These are phyloP conservation scores for Chernovozyma sophiae-reginae DNA, from an alignment of 1,139 yeast genomes.

Conservation along the genomic window DNA sequence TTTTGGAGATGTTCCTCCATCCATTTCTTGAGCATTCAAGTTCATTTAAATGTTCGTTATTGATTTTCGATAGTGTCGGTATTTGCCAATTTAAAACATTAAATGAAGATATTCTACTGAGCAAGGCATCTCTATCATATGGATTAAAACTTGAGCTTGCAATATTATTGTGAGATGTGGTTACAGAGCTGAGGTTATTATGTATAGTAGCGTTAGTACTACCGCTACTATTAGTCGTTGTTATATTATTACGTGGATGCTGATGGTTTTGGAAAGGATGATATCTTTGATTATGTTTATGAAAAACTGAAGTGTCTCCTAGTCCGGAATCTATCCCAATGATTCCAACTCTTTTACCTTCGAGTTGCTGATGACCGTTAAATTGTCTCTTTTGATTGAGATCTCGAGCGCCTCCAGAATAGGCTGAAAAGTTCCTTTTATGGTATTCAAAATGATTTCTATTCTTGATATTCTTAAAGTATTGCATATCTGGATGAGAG, in stretches of 20 bases:
- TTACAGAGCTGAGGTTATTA: slow-evolving; percentile 6
- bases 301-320: not conserved
- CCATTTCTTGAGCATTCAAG: slow-evolving; percentile 39
- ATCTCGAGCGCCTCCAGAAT: not conserved
- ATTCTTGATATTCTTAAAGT: slow-evolving; percentile 32
- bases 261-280: not conserved
- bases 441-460: slow-evolving; percentile 38
- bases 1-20: slow-evolving; percentile 35
- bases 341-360: not conserved
- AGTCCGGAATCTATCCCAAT: not conserved
- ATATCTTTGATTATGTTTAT: not conserved
- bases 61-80: slow-evolving; percentile 14
- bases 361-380: not conserved
- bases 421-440: slow-evolving; percentile 7
- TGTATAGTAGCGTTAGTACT: not conserved
- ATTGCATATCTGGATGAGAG: slow-evolving; percentile 39
- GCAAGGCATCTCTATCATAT: slow-evolving; percentile 23
- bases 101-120: slow-evolving; percentile 27
- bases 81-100: slow-evolving; percentile 34
- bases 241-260: not conserved
- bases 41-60: slow-evolving; percentile 20
- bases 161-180: slow-evolving; percentile 12
- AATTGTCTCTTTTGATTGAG: not conserved
- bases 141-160: slow-evolving; percentile 33
- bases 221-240: not conserved